Conservation (phyloP, 208 protist species). For the Leishmania tarentolae region DNA sequence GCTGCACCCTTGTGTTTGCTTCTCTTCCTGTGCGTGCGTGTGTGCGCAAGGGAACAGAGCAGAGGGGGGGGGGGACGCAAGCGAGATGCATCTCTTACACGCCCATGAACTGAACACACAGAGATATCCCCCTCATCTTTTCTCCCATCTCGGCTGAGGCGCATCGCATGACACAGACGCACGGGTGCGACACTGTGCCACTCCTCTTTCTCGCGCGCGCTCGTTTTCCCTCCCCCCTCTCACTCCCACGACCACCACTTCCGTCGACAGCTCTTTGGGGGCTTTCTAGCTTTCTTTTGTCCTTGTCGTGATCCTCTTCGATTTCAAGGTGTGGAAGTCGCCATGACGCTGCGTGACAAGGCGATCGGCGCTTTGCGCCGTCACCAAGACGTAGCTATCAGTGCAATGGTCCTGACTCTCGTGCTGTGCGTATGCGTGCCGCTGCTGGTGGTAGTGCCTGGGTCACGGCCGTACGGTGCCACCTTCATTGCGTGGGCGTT, state of each 20-base stretch:
- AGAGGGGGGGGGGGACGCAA: too few species aligned
- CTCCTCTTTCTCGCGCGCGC: not conserved
- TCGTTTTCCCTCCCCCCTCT: not conserved
- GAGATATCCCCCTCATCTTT: not conserved
- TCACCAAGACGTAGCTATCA: slow-evolving; percentile 13
- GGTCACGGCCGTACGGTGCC: slow-evolving; percentile 19
- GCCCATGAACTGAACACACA: not conserved
- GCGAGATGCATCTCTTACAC: not conserved
- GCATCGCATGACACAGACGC: not conserved
- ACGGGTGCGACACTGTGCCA: not conserved
- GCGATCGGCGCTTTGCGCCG: not conserved
- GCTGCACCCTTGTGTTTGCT: not conserved
- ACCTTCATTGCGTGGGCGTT: slow-evolving; percentile 23
- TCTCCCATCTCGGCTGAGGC: not conserved
- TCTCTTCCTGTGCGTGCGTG: not conserved
- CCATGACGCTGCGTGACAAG: not conserved
- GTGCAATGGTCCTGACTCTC: slow-evolving; percentile 1
- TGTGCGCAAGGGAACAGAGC: not conserved
- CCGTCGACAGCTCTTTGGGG: not conserved
- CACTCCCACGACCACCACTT: not conserved
- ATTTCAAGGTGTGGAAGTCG: not conserved
- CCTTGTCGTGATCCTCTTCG: not conserved
- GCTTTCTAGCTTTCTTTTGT: not conserved
- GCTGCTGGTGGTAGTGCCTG: slow-evolving; percentile 15
- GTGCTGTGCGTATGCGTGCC: slow-evolving; percentile 24